A percentile compares a stretch with the other conserved stretches of the same genome.
Conservation (phyloP, 164 flowering plant genomes). For the Stephania yunnanensis region DNA sequence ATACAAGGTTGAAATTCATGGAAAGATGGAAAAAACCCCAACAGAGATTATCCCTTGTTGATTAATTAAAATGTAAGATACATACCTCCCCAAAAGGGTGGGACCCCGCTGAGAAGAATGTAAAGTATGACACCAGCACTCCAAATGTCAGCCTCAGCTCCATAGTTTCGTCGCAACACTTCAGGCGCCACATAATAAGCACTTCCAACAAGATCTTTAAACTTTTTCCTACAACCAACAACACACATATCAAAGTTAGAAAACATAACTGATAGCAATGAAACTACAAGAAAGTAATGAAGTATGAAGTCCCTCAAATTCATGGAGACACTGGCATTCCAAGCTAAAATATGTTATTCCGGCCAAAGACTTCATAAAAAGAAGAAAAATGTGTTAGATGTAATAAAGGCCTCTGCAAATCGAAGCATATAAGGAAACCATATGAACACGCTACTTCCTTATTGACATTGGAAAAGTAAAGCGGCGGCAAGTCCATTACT, state of each 20-base stretch:
- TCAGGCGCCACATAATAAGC: slow-evolving; percentile 98
- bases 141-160: slow-evolving; percentile 91
- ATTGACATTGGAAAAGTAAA: no score
- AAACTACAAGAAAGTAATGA: not conserved
- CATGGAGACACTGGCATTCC: not conserved
- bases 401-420: no score
- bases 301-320: not conserved
- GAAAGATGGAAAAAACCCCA: not conserved
- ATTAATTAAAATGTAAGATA: not conserved
- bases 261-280: not conserved
- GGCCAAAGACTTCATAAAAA: no score
- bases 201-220: slow-evolving; percentile 93
- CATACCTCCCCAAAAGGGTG: slow-evolving; percentile 95
- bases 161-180: slow-evolving; percentile 70
- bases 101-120: slow-evolving; percentile 90
- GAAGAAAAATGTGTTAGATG: no score
- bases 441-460: no score
- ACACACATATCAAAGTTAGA: not conserved
- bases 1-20: not conserved
- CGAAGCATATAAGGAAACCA: no score
- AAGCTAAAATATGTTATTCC: no score
- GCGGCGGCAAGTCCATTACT: no score
- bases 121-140: slow-evolving; percentile 94
- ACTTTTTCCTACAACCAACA: slow-evolving; percentile 56
- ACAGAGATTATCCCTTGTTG: not conserved